Evolutionary conservation across 2,329 filamentous ascomycete species (phyloP).

Genomic region (Incumbomyces lentus): DNA sequence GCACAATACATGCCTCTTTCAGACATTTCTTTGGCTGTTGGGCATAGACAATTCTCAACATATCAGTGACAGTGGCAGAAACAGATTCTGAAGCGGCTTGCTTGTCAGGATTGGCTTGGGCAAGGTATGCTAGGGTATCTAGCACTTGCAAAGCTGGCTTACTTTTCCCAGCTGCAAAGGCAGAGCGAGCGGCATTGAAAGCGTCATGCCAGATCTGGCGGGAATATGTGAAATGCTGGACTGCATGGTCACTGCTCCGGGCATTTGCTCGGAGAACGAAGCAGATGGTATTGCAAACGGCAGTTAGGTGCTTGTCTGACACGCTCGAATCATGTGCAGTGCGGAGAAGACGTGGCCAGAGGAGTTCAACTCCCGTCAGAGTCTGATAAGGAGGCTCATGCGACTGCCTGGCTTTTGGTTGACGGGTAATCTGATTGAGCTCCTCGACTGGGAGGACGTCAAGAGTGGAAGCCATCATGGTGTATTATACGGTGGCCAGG

Average conservation of each 20-base stretch:
- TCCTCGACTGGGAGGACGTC: slow-evolving; percentile 1
- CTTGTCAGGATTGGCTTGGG: slow-evolving; percentile 23
- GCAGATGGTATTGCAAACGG: slow-evolving; percentile 35
- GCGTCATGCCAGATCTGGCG: slow-evolving; percentile 29
- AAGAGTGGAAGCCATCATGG: neutral
- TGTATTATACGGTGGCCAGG: no score
- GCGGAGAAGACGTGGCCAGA: slow-evolving; percentile 32
- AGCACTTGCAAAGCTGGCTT: slow-evolving; percentile 38
- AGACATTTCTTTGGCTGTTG: slow-evolving; percentile 13
- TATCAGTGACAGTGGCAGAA: slow-evolving; percentile 6
- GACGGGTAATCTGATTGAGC: slow-evolving; percentile 2
- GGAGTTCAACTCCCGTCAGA: slow-evolving; percentile 14
- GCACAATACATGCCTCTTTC: slow-evolving; percentile 19
- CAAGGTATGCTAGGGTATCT: slow-evolving; percentile 24
- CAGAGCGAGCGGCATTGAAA: slow-evolving; percentile 31
- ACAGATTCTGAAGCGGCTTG: slow-evolving; percentile 8
- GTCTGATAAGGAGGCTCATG: neutral
- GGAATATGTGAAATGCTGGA: slow-evolving; percentile 27
- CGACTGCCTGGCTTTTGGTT: neutral
- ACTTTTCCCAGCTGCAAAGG: slow-evolving; percentile 33
- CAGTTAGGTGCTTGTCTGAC: slow-evolving; percentile 30
- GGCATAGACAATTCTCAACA: slow-evolving; percentile 14
- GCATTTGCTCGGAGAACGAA: slow-evolving; percentile 32
- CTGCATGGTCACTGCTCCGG: slow-evolving; percentile 23
- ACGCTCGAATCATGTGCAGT: slow-evolving; percentile 32